These are phyloP conservation scores for Penicillium macrosclerotiorum DNA, from an alignment of 495 filamentous ascomycete genomes.

Conservation along the genomic window DNA sequence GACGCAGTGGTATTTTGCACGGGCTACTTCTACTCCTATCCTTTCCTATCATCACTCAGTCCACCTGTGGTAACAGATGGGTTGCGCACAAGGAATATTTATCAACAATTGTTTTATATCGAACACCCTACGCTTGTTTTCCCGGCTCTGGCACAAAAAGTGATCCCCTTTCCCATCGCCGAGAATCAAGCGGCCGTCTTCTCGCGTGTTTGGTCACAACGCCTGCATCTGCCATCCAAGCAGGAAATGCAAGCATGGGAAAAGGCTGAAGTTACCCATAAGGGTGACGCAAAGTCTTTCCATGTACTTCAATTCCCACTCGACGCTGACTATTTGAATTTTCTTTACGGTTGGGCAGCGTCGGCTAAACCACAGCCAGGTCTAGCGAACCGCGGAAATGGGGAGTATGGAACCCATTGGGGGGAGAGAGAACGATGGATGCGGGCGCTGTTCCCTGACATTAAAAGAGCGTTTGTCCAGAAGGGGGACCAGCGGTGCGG, in stretches of 20 bases:
- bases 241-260: conserved; percentile 70
- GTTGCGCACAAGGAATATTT: conserved; percentile 63
- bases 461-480: conserved; percentile 54
- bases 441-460: conserved; percentile 50
- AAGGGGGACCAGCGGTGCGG: conserved; percentile 41
- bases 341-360: conserved; percentile 59
- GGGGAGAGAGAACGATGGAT: conserved; percentile 63
- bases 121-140: conserved; percentile 77
- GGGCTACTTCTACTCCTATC: conserved; percentile 58
- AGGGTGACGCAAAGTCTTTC: conserved; percentile 53
- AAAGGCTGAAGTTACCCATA: conserved; percentile 29
- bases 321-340: conserved; percentile 79
- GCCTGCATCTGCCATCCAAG: conserved; percentile 58
- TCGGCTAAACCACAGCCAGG: conserved; percentile 39
- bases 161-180: conserved; percentile 77
- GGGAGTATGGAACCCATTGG: conserved; percentile 69
- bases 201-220: conserved; percentile 69
- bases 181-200: conserved; percentile 79
- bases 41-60: conserved; percentile 53
- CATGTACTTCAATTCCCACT: conserved; percentile 68
- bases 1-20: conserved; percentile 61
- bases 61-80: conserved; percentile 66
- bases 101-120: conserved; percentile 75
- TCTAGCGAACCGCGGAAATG: conserved; percentile 46
- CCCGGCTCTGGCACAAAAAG: conserved; percentile 68